phyloP scores from a whole-genome alignment of 2,329 filamentous ascomycete genomes.

The Ramichloridium luteum region DNA sequence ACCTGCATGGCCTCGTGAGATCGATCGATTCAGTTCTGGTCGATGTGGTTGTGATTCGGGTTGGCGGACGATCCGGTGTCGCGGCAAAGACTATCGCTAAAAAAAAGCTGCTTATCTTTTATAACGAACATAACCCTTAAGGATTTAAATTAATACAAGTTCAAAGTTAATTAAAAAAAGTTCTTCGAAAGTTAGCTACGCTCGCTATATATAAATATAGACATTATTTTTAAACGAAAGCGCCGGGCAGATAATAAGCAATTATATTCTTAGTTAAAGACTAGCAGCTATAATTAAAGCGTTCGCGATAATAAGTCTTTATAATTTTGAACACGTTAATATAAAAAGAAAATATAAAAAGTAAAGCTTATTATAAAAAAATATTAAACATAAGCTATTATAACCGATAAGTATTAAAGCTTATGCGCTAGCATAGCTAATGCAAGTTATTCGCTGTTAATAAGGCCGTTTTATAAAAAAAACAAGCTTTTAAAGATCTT shows the following conservation, averaged over 20 bases:
- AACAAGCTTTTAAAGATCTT: slow-evolving; percentile 6
- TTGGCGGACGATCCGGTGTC: too few species aligned
- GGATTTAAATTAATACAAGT: slow-evolving; percentile 1
- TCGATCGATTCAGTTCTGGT: too few species aligned
- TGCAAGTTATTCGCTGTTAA: slow-evolving; percentile 3
- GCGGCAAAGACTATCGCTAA: not conserved
- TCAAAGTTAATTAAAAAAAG: slow-evolving; percentile 4
- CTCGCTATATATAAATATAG: slow-evolving; percentile 1
- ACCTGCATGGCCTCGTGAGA: too few species aligned
- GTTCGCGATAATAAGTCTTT: slow-evolving; percentile 8
- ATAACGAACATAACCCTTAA: not conserved
- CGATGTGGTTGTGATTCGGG: too few species aligned
- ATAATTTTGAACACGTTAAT: slow-evolving; percentile 7
- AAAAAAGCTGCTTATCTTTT: too few species aligned
- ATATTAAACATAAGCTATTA: slow-evolving; percentile 3
- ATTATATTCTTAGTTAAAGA: slow-evolving; percentile 1
- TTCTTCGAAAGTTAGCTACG: slow-evolving; percentile 5
- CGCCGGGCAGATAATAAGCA: slow-evolving; percentile 2
- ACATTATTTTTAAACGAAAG: not conserved
- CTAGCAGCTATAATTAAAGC: slow-evolving; percentile 7
- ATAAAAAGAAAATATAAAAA: slow-evolving; percentile 10
- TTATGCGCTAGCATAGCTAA: slow-evolving; percentile 6
- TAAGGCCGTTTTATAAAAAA: slow-evolving; percentile 1
- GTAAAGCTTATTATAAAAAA: slow-evolving; percentile 8
- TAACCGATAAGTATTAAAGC: slow-evolving; percentile 4